These are phyloP conservation scores for Yueomyces sp. DNA, from an alignment of 1,139 yeast genomes.

Conservation along the genomic window DNA sequence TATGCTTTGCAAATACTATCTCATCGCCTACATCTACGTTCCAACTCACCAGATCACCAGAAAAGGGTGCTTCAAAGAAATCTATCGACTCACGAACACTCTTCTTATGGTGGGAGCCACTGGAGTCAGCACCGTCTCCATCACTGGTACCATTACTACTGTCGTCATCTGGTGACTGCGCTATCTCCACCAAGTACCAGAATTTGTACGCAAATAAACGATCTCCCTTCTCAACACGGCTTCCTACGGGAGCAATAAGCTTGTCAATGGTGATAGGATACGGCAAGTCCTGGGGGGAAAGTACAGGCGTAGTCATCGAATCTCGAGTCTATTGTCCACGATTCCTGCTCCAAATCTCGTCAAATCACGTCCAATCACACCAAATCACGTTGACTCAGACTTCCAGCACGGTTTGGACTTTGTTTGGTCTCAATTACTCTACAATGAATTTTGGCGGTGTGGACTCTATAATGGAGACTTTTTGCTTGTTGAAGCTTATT, in stretches of 20 bases:
- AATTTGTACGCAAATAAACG: constrained; percentile 23
- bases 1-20: constrained; percentile 37
- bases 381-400: no score
- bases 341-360: not conserved
- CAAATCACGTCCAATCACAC: not conserved
- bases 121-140: constrained; percentile 1
- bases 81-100: constrained; percentile 19
- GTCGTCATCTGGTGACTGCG: constrained; percentile 14
- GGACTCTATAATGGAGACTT: no score
- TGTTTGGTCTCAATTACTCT: no score
- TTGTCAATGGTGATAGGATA: constrained; percentile 24
- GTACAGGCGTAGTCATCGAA: constrained; percentile 20
- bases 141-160: not conserved
- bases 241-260: constrained; percentile 17
- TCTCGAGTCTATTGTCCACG: not conserved
- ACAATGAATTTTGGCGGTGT: no score
- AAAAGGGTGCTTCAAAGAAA: constrained; percentile 66
- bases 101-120: constrained; percentile 8
- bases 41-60: constrained; percentile 49
- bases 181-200: constrained; percentile 24
- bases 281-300: constrained; percentile 22
- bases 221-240: constrained; percentile 19
- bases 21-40: constrained; percentile 46
- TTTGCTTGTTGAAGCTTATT: no score
- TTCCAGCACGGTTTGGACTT: no score